A percentile compares a stretch with the other conserved stretches of the same genome.
These are phyloP conservation scores for Pestalotiopsis sp. DNA, from an alignment of 2,329 filamentous ascomycete genomes.

Conservation along the genomic window DNA sequence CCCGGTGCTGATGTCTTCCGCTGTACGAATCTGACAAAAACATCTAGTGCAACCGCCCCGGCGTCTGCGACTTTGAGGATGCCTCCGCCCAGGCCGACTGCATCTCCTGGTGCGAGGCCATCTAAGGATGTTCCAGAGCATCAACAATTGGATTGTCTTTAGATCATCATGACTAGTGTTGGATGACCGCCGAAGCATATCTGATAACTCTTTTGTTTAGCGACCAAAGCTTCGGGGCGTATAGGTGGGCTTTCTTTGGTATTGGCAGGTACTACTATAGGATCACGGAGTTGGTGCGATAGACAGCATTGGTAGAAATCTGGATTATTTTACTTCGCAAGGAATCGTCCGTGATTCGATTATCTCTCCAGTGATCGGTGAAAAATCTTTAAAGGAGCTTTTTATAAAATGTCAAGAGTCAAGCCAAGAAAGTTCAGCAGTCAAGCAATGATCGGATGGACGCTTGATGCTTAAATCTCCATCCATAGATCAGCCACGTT, in stretches of 20 bases:
- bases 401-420: too few relatives aligned
- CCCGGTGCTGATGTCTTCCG: background rate
- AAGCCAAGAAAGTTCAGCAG: too few relatives aligned
- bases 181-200: background rate
- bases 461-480: too few relatives aligned
- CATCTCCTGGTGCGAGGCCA: background rate
- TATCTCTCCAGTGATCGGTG: too few relatives aligned
- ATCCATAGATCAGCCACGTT: too few relatives aligned
- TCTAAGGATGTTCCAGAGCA: background rate
- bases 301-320: background rate
- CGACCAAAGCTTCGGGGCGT: background rate
- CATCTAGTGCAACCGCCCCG: background rate
- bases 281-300: background rate
- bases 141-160: background rate
- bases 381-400: rapidly evolving
- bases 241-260: background rate
- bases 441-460: too few relatives aligned
- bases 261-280: background rate
- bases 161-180: background rate
- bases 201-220: background rate
- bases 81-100: background rate
- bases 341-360: background rate
- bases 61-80: background rate
- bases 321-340: background rate
- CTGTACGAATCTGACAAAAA: background rate